These are phyloP conservation scores for Fallopia convolvulus DNA, from an alignment of 148 eudicot species.

Conservation along the genomic window DNA sequence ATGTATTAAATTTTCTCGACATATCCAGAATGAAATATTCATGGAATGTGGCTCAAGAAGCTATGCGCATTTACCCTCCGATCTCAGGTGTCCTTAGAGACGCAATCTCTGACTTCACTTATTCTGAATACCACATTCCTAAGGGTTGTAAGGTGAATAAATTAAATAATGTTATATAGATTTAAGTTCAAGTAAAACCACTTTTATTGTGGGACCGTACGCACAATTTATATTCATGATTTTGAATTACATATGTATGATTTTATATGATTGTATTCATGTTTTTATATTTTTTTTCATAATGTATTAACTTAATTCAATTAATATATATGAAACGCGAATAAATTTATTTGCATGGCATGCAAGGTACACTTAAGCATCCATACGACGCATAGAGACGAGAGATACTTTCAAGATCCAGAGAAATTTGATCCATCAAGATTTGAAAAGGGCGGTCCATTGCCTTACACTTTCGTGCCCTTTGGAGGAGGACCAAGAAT, in stretches of 20 bases:
- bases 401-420: neutral
- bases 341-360: neutral
- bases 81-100: neutral
- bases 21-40: neutral
- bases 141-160: neutral
- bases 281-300: too few relatives aligned
- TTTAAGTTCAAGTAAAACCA: too few relatives aligned
- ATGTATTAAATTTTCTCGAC: neutral
- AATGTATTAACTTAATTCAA: too few relatives aligned
- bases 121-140: neutral
- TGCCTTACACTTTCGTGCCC: neutral
- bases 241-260: too few relatives aligned
- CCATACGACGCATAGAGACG: neutral
- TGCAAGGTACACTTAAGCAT: neutral
- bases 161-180: too few relatives aligned
- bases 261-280: too few relatives aligned
- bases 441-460: neutral
- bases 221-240: too few relatives aligned
- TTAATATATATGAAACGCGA: too few relatives aligned
- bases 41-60: neutral
- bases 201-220: too few relatives aligned
- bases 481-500: neutral
- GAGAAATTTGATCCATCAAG: neutral
- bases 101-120: neutral
- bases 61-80: neutral